Percentiles rank a stretch among this genome's conserved stretches.
phyloP scores from a whole-genome alignment of 768 basidiomycete species.

The Leccinum arenicola region DNA sequence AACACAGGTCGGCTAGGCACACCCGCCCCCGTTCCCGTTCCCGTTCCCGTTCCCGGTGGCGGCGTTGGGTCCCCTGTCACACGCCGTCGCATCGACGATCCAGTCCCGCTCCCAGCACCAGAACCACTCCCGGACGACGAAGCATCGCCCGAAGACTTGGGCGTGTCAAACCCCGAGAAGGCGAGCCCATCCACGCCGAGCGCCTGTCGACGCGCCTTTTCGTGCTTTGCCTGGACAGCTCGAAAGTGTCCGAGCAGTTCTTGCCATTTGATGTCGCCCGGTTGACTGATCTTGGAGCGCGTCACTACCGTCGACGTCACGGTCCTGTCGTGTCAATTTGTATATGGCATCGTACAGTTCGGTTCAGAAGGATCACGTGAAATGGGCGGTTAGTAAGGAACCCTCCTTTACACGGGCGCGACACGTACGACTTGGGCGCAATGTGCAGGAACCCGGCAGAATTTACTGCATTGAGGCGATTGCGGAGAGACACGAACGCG shows the following conservation, averaged over 20 bases:
- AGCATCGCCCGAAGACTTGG: slow-evolving; percentile 28
- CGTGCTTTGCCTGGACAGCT: slow-evolving; percentile 83
- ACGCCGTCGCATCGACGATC: slow-evolving; percentile 57
- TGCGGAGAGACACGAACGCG: slow-evolving; percentile 91
- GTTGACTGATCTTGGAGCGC: slow-evolving; percentile 66
- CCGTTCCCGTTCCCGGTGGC: slow-evolving; percentile 26
- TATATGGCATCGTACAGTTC: background rate
- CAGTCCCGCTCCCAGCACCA: slow-evolving; percentile 10
- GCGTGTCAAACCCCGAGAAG: slow-evolving; percentile 40
- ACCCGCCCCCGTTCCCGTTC: background rate
- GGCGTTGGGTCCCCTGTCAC: slow-evolving; percentile 48
- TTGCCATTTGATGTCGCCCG: slow-evolving; percentile 97
- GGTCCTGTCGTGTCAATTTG: slow-evolving; percentile 11
- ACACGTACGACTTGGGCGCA: slow-evolving; percentile 75
- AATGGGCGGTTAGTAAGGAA: background rate
- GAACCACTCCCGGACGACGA: slow-evolving; percentile 9
- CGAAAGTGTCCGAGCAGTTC: slow-evolving; percentile 93
- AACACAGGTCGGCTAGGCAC: too few species aligned
- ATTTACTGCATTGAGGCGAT: slow-evolving; percentile 92
- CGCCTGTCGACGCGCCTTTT: slow-evolving; percentile 82
- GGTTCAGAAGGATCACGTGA: slow-evolving; percentile 15
- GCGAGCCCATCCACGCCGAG: slow-evolving; percentile 61
- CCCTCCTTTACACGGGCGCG: background rate
- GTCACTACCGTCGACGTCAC: slow-evolving; percentile 38
- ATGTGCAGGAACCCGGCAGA: slow-evolving; percentile 93